These are phyloP conservation scores for Plasmodium billcollinsi DNA, from an alignment of 169 alveolate species.

Conservation along the genomic window DNA sequence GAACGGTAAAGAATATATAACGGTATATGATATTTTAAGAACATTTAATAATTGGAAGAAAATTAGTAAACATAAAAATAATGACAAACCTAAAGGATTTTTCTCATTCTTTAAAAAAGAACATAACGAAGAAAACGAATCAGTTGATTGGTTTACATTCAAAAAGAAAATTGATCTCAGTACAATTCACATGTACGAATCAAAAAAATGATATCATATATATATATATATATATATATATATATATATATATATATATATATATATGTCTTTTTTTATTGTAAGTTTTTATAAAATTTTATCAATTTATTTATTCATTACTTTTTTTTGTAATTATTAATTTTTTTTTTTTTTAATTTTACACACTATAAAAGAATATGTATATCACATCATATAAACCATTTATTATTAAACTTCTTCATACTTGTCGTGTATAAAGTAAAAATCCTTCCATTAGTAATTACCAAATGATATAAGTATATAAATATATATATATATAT, in stretches of 20 bases:
- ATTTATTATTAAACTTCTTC: too few relatives aligned
- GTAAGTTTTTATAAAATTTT: too few relatives aligned
- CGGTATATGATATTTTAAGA: constrained; percentile 65
- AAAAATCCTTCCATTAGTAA: too few relatives aligned
- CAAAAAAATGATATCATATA: neutral
- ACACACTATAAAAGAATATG: too few relatives aligned
- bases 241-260: neutral
- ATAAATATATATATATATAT: too few relatives aligned
- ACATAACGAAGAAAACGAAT: neutral
- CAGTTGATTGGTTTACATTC: constrained; percentile 65
- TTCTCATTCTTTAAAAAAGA: constrained; percentile 29
- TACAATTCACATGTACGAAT: constrained; percentile 50
- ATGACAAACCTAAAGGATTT: neutral
- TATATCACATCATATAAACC: too few relatives aligned
- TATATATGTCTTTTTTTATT: neutral
- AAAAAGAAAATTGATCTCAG: constrained; percentile 57
- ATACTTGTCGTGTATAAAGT: too few relatives aligned
- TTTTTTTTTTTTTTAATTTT: too few relatives aligned
- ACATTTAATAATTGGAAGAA: constrained; percentile 55
- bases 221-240: constrained; percentile 4
- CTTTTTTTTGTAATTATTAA: too few relatives aligned
- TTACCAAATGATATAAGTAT: too few relatives aligned
- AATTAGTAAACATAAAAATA: constrained; percentile 11
- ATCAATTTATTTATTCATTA: too few relatives aligned
- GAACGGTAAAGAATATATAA: constrained; percentile 50